Evolutionary conservation across 164 flowering plant genomes (phyloP), one percentile per base, ranked within the genome.

Genomic region (Liriodendron chinense): DNA sequence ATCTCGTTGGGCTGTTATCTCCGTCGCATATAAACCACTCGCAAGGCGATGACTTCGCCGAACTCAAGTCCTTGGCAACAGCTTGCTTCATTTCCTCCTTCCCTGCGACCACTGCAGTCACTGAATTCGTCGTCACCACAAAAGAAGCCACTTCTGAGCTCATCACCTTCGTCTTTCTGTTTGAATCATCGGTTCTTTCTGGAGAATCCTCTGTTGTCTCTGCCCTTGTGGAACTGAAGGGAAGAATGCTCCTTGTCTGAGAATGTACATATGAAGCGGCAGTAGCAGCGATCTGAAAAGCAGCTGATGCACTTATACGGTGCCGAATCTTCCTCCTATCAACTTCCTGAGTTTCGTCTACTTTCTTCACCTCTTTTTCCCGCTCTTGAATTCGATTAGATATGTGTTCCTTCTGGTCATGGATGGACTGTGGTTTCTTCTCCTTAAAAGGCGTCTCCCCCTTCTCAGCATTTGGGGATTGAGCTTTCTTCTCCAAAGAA

Each of bases 21-120:
- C 92, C 93, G 77, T 96, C 99, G 67, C 99, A 96, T 47, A 92
- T 82, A 75, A 85, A 96, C 99, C 99, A 96, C 71, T 91, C 98
- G 75, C 99, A 96, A 1, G 99, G 98, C 2, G 98, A 86, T 56
- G 93, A 89, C 65, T 47, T 75, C 20, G 75, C 80, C 1, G 98
- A 90, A 72, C 86, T 91, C 80, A 94, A 79, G 85, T 92, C 92
- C 83, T 94, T 89, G 1, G 93, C 98, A 47, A 96, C 94, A 49
- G 98, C 98, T 84, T 92, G 98, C 85, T 92, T 93, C 21, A 87
- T 90, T 83, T 94, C 98, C 83, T 96, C 98, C 81, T 93, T 84
- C 20, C 93, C 98, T 71, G 96, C 97, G 77, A 96, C 98, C 13
- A 93, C 97, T 0, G 96, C 87, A 1, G 98, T 94, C 61, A 94